Base-by-base conservation (phyloP, 306 rosid species). In the Begonia masoniana region DNA sequence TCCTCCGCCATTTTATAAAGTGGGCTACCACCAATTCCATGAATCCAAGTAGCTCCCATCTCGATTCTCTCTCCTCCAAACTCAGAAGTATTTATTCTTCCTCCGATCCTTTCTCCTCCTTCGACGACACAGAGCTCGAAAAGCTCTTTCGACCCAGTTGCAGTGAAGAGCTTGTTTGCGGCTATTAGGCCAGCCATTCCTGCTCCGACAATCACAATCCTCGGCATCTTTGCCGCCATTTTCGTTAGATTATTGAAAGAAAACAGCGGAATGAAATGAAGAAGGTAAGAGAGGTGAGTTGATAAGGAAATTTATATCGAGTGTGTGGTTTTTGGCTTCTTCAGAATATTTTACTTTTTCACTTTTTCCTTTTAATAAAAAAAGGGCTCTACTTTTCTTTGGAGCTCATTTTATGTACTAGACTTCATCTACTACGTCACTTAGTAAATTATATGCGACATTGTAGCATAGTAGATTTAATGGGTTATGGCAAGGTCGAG, bases 31-130 rank as follows among this genome's bases (percentile, higher is more conserved):
- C 73, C 82, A 78, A 81, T 91, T 63, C 99, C 99, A 57, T 91
- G 99, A 82, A 91, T 91, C 99, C 99, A 91, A 46, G 99, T 91
- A 50, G 99, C 99, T 14, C 99, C 99, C 94, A 86, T 80, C 82
- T 91, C 99, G 58, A 91, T 80, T 26, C 70, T 61, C 80, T 83
- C 92, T 52, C 99, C 94, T 54, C 91, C 91, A 56, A 91, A 91
- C 76, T 86, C 94, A 0, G 81, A 76, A 23, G 96, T 79, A 82
- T 74, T 83, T 60, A 91, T 83, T 80, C 99, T 81, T 50, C 99
- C 99, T 2, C 99, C 99, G 60, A 91, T 69, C 61, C 99, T 74
- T 3, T 61, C 60, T 59, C 99, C 99, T 41, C 92, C 99, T 52
- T 91, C 99, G 13, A 86, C 96, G 13, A 91, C 77, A 56, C 68